Evolutionary conservation across 2,329 filamentous ascomycete species (phyloP).

Genomic region (Aschersonia sp.): DNA sequence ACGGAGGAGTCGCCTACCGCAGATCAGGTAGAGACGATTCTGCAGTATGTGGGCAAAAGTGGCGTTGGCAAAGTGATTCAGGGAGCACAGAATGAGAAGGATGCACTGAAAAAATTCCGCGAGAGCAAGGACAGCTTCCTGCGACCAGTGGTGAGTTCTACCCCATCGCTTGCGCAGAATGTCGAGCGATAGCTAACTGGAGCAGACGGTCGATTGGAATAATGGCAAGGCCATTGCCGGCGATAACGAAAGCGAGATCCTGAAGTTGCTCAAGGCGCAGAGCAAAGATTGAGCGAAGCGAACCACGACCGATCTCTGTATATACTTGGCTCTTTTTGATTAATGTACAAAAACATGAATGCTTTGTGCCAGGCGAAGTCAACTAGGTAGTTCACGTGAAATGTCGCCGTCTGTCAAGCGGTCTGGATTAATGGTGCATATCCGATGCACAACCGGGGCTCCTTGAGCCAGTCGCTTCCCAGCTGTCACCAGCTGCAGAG

Average conservation of each 20-base stretch:
- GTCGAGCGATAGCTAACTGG: not conserved
- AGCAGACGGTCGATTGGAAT: conserved; percentile 72
- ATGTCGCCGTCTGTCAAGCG: not conserved
- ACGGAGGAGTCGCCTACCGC: conserved; percentile 66
- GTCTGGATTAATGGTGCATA: not conserved
- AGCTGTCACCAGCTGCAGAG: not conserved
- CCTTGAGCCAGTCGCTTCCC: not conserved
- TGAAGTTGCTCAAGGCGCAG: conserved; percentile 55
- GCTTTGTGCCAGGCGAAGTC: not conserved
- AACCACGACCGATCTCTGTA: too few species aligned
- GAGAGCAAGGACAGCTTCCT: conserved; percentile 54
- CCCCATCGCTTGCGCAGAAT: not conserved
- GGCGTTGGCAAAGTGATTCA: conserved; percentile 50
- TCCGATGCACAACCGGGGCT: not conserved
- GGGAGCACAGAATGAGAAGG: conserved; percentile 58
- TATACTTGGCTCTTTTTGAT: too few species aligned
- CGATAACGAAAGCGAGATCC: conserved; percentile 75
- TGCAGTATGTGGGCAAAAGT: conserved; percentile 61
- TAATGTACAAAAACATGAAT: not conserved
- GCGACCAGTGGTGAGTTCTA: conserved; percentile 57
- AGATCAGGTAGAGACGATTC: conserved; percentile 70
- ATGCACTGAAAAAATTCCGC: conserved; percentile 69
- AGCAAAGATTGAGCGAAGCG: not conserved
- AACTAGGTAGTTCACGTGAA: not conserved
- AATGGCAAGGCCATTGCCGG: conserved; percentile 70